phyloP scores from a whole-genome alignment of 2,329 filamentous ascomycete genomes.

The Cytospora leucostoma region DNA sequence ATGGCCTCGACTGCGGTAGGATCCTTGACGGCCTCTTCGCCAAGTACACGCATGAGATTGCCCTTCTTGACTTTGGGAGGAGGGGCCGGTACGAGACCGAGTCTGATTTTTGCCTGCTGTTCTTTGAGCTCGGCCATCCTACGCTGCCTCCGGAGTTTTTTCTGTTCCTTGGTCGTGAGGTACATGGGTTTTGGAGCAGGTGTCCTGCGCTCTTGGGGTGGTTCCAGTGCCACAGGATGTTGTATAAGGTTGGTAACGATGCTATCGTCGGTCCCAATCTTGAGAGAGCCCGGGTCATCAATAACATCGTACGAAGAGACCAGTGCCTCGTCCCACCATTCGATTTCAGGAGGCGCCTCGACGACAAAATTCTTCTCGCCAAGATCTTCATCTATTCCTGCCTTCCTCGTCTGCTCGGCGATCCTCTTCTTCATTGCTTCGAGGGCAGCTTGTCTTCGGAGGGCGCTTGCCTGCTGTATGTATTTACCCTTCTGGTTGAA shows the following conservation, averaged over 20 bases:
- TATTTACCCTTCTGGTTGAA: constrained; percentile 98
- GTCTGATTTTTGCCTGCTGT: constrained; percentile 90
- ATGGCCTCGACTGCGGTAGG: constrained; percentile 94
- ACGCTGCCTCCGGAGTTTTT: constrained; percentile 84
- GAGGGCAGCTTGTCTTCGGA: constrained; percentile 82
- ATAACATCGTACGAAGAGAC: constrained; percentile 75
- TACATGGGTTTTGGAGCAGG: constrained; percentile 86
- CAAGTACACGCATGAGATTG: constrained; percentile 95
- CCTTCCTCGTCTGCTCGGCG: constrained; percentile 81
- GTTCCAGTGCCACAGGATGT: constrained; percentile 86
- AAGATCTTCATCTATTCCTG: constrained; percentile 89
- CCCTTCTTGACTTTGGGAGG: constrained; percentile 96
- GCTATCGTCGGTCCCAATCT: constrained; percentile 75
- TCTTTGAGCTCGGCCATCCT: constrained; percentile 94
- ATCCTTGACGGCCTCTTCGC: constrained; percentile 89
- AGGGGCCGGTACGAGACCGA: constrained; percentile 86
- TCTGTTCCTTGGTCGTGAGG: constrained; percentile 86
- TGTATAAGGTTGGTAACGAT: constrained; percentile 92
- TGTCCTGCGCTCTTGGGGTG: constrained; percentile 83
- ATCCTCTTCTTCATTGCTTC: constrained; percentile 96
- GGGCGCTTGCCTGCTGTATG: constrained; percentile 87
- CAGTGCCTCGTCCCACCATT: constrained; percentile 97
- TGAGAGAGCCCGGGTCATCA: constrained; percentile 64
- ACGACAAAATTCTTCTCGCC: constrained; percentile 88
- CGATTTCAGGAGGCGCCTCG: constrained; percentile 79